Evolutionary conservation across 1,139 yeast species (phyloP).

Genomic region (Protomyces inouyei): DNA sequence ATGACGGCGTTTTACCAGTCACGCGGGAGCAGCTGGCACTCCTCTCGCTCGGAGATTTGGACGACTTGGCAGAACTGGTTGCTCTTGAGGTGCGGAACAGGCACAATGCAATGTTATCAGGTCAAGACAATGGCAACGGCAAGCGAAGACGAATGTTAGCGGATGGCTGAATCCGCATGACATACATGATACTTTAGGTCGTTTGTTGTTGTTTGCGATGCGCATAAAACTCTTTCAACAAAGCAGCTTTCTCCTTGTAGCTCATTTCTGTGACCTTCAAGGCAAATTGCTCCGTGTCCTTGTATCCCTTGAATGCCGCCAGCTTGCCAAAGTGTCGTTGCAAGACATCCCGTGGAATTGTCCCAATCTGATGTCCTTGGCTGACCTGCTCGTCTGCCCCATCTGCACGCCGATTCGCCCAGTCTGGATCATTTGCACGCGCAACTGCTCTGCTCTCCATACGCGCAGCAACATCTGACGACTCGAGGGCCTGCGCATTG

Average conservation of each 20-base stretch:
- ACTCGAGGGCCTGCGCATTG: neutral
- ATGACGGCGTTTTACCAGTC: too few relatives aligned
- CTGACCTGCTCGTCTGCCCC: neutral
- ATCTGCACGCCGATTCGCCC: neutral
- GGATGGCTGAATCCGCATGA: too few relatives aligned
- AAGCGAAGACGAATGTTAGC: too few relatives aligned
- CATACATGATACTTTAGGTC: too few relatives aligned
- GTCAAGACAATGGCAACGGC: too few relatives aligned
- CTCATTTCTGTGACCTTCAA: conserved; percentile 19
- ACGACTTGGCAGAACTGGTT: too few relatives aligned
- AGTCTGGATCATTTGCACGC: neutral
- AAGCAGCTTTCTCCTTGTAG: neutral
- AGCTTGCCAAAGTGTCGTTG: conserved; percentile 27
- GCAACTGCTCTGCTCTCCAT: neutral
- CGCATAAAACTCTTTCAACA: conserved; percentile 22
- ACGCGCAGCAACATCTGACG: neutral
- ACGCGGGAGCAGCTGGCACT: too few relatives aligned
- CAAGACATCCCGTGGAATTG: conserved; percentile 11
- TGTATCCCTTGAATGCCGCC: conserved; percentile 18
- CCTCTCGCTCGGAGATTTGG: too few relatives aligned
- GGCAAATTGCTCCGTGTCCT: conserved; percentile 26
- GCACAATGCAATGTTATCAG: too few relatives aligned
- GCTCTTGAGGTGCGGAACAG: too few relatives aligned
- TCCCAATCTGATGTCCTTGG: neutral
- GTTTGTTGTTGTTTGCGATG: neutral